These are phyloP conservation scores for Phascolomyces articulosus DNA, from an alignment of 371 early-diverging fungal genomes.

Conservation along the genomic window DNA sequence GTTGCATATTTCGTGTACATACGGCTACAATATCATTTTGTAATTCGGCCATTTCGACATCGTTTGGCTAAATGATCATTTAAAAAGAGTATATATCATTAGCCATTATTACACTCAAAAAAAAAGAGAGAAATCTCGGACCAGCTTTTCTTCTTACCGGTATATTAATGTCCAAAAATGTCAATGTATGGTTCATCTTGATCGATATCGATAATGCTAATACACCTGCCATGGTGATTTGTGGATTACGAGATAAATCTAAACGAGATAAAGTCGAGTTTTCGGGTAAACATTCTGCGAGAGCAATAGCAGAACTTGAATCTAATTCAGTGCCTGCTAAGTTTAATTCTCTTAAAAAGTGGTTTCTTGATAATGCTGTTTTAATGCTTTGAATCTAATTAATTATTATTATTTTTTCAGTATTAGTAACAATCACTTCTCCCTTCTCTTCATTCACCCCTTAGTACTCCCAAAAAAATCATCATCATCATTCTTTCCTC, in stretches of 20 bases:
- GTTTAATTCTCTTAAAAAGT: constrained; percentile 54
- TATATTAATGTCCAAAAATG: constrained; percentile 76
- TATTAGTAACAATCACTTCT: neutral
- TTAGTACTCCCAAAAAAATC: no score
- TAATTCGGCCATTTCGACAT: constrained; percentile 67
- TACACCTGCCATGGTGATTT: constrained; percentile 77
- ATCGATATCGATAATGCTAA: constrained; percentile 81
- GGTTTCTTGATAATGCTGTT: constrained; percentile 24
- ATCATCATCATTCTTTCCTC: no score
- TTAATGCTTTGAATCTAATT: constrained; percentile 20
- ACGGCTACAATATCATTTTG: constrained; percentile 72
- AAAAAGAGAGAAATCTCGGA: no score
- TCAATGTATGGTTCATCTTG: constrained; percentile 75
- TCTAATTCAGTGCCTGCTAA: constrained; percentile 63
- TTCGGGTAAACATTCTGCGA: constrained; percentile 83
- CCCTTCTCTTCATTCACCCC: no score
- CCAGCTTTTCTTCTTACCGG: constrained; percentile 36
- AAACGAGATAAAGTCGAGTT: constrained; percentile 64
- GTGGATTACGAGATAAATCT: constrained; percentile 77
- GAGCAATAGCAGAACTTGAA: constrained; percentile 63
- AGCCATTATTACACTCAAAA: neutral
- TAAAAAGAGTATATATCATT: neutral
- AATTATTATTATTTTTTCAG: neutral
- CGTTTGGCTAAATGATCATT: constrained; percentile 48
- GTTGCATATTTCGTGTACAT: constrained; percentile 74